Percentiles rank a stretch among this genome's conserved stretches.
phyloP scores from a whole-genome alignment of 208 protist genomes.

The Leishmania amazonensis region DNA sequence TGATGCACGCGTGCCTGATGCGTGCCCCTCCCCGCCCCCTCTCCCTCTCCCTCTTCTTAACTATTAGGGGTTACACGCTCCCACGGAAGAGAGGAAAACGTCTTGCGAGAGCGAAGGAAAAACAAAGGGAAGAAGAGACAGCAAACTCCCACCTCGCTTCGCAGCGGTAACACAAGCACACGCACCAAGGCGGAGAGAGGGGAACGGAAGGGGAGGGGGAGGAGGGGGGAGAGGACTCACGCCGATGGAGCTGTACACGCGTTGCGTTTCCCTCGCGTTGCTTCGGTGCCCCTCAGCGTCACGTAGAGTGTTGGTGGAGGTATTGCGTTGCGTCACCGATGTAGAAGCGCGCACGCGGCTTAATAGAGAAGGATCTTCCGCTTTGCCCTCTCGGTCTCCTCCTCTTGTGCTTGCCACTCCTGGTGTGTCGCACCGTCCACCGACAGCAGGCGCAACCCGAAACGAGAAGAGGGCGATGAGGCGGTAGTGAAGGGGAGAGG shows the following conservation, averaged over 20 bases:
- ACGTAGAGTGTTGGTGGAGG: background rate
- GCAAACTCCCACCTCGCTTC: background rate
- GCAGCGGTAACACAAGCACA: background rate
- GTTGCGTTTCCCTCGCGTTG: background rate
- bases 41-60: background rate
- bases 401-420: background rate
- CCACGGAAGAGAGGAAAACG: background rate
- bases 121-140: background rate
- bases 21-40: background rate
- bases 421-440: background rate
- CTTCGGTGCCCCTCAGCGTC: background rate
- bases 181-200: background rate
- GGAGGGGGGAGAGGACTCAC: background rate
- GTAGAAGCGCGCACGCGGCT: background rate
- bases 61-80: background rate
- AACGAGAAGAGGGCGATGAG: background rate
- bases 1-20: background rate
- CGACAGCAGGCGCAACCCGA: background rate
- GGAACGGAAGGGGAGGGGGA: background rate
- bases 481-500: background rate
- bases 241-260: background rate
- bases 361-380: background rate
- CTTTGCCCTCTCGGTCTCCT: background rate
- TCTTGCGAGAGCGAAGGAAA: background rate
- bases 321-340: background rate